These are phyloP conservation scores for Rubia balearica DNA, from an alignment of 305 asterid species.

Conservation along the genomic window DNA sequence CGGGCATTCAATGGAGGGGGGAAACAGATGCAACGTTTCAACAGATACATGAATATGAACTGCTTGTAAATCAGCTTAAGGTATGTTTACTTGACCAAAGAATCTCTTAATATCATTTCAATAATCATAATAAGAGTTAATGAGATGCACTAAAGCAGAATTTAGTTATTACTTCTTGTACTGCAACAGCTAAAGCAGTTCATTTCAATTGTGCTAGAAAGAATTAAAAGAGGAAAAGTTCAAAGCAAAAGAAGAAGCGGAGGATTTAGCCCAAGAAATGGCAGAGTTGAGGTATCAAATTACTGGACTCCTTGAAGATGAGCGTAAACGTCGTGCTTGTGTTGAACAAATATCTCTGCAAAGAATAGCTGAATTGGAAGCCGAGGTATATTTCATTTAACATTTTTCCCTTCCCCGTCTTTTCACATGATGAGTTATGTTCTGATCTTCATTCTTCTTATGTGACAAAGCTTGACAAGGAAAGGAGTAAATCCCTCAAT, in stretches of 20 bases:
- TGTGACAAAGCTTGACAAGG: conserved; percentile 44
- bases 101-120: background rate
- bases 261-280: conserved; percentile 94
- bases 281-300: conserved; percentile 86
- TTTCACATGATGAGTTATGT: conserved; percentile 6
- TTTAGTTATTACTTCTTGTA: conserved; percentile 1
- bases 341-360: conserved; percentile 67
- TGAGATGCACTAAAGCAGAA: background rate
- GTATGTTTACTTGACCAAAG: conserved; percentile 24
- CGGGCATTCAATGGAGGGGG: conserved; percentile 32
- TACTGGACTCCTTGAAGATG: conserved; percentile 40
- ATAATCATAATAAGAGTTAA: background rate
- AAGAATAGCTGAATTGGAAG: conserved; percentile 83
- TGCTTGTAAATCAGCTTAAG: conserved; percentile 51
- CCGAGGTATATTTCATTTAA: conserved; percentile 43
- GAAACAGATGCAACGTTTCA: conserved; percentile 41
- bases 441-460: conserved; percentile 18
- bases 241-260: conserved; percentile 84
- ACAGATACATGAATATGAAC: conserved; percentile 50
- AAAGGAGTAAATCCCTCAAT: conserved; percentile 31
- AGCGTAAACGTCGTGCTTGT: conserved; percentile 63
- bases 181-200: conserved; percentile 16
- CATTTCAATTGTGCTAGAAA: conserved; percentile 35
- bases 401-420: background rate
- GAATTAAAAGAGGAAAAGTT: conserved; percentile 53